Evolutionary conservation across 164 flowering plant species (phyloP).

Genomic region (Dillenia turbinata): DNA sequence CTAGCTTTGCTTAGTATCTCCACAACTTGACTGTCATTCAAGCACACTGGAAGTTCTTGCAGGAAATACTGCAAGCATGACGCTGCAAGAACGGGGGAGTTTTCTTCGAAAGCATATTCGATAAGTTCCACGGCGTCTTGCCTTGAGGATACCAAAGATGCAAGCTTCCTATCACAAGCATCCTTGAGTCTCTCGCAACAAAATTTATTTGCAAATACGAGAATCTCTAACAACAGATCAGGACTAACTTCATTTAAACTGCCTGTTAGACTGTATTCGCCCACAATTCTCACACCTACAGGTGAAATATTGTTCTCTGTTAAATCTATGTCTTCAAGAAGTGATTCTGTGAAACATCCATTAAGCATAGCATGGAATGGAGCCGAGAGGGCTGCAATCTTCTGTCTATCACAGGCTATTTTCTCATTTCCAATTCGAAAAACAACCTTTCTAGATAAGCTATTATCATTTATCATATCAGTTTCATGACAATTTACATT

Average conservation of each 20-base stretch:
- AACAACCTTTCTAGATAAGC: slow-evolving; percentile 28
- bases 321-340: slow-evolving; percentile 65
- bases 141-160: slow-evolving; percentile 61
- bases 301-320: slow-evolving; percentile 77
- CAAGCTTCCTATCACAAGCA: slow-evolving; percentile 85
- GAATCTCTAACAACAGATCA: slow-evolving; percentile 65
- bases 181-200: slow-evolving; percentile 91
- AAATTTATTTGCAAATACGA: slow-evolving; percentile 79
- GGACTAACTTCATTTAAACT: slow-evolving; percentile 49
- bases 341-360: slow-evolving; percentile 83
- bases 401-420: slow-evolving; percentile 71
- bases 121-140: slow-evolving; percentile 80
- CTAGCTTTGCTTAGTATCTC: slow-evolving; percentile 45
- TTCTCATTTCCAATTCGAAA: slow-evolving; percentile 66
- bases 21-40: slow-evolving; percentile 62
- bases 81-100: slow-evolving; percentile 71
- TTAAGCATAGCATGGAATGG: slow-evolving; percentile 94
- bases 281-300: slow-evolving; percentile 57
- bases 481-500: slow-evolving; percentile 16
- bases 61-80: slow-evolving; percentile 90
- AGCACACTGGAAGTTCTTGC: slow-evolving; percentile 73
- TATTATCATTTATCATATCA: slow-evolving; percentile 15
- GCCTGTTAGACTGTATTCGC: slow-evolving; percentile 62
- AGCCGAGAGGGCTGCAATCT: slow-evolving; percentile 65
- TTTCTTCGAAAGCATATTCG: slow-evolving; percentile 80